Conservation (phyloP, 2,329 filamentous ascomycete species). For the Colletotrichum abscissum region DNA sequence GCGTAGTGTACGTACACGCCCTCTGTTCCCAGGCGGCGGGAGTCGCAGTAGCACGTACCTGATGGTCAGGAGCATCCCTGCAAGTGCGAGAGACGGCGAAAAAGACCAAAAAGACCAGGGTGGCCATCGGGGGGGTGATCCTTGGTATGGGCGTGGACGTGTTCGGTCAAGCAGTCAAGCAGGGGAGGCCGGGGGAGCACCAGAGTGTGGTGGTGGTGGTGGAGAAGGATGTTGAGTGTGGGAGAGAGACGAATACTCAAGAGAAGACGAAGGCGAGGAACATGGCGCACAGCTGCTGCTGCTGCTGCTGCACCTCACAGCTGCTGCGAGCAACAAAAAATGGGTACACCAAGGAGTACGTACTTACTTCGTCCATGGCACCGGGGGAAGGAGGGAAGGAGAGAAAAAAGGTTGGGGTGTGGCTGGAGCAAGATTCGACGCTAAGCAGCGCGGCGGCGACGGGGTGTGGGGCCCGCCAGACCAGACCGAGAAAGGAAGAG, state of each 20-base stretch:
- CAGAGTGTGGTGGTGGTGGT: background rate
- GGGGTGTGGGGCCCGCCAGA: background rate
- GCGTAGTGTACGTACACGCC: no score
- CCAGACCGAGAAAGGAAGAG: slow-evolving; percentile 2
- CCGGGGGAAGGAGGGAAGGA: slow-evolving; percentile 3
- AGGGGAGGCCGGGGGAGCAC: background rate
- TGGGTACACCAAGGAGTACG: no score
- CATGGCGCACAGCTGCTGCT: background rate
- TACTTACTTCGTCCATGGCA: background rate
- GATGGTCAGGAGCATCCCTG: slow-evolving; percentile 34
- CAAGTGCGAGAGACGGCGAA: slow-evolving; percentile 15
- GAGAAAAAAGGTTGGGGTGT: slow-evolving; percentile 6
- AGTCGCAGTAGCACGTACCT: slow-evolving; percentile 35
- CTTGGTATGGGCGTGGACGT: background rate
- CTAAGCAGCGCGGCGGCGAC: background rate
- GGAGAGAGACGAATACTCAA: background rate
- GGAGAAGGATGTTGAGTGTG: background rate
- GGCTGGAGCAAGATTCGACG: background rate
- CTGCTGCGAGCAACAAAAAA: background rate
- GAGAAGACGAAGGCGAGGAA: background rate
- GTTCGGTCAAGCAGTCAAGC: background rate
- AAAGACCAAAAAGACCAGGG: background rate
- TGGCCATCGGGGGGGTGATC: background rate
- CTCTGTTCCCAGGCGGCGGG: slow-evolving; percentile 29
- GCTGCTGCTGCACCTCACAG: background rate